These are phyloP conservation scores for Physcomitrium patens DNA, from an alignment of 225 moss, liverwort and hornwort species.

Conservation along the genomic window DNA sequence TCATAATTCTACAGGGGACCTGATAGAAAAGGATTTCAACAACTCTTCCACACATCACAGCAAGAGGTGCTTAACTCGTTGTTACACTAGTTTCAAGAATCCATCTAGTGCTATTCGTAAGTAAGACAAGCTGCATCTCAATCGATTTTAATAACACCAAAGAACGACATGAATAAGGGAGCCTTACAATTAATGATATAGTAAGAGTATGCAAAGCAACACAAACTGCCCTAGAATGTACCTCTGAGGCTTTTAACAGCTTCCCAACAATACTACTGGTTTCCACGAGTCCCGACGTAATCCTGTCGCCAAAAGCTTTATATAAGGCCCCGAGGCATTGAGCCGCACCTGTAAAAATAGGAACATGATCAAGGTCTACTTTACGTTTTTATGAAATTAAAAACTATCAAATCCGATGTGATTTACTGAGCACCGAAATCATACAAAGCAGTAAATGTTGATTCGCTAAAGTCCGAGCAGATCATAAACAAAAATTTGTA, in stretches of 20 bases:
- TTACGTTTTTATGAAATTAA: conserved; percentile 17
- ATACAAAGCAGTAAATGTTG: neutral
- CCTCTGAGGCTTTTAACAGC: conserved; percentile 90
- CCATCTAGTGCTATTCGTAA: neutral
- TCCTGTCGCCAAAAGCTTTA: conserved; percentile 77
- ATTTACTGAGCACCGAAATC: neutral
- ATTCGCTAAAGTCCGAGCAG: conserved; percentile 15
- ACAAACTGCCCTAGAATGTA: conserved; percentile 28
- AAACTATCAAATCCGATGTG: neutral
- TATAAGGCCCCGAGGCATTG: conserved; percentile 94
- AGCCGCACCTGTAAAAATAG: conserved; percentile 68
- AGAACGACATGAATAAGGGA: neutral
- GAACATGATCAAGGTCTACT: conserved; percentile 25
- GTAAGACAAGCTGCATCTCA: neutral
- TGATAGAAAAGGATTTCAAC: conserved; percentile 12
- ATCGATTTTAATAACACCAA: conserved; percentile 10
- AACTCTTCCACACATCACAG: conserved; percentile 13
- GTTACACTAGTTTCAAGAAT: neutral
- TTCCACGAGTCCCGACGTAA: conserved; percentile 87
- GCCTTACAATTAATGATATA: conserved; percentile 16
- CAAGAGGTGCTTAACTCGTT: neutral
- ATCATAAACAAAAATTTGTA: conserved; percentile 2
- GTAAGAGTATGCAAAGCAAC: neutral
- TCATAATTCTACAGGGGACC: conserved; percentile 13
- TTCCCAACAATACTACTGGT: conserved; percentile 93